Conservation (phyloP, 192 early-diverging fungal genomes). For the Oehlia diaphana region DNA sequence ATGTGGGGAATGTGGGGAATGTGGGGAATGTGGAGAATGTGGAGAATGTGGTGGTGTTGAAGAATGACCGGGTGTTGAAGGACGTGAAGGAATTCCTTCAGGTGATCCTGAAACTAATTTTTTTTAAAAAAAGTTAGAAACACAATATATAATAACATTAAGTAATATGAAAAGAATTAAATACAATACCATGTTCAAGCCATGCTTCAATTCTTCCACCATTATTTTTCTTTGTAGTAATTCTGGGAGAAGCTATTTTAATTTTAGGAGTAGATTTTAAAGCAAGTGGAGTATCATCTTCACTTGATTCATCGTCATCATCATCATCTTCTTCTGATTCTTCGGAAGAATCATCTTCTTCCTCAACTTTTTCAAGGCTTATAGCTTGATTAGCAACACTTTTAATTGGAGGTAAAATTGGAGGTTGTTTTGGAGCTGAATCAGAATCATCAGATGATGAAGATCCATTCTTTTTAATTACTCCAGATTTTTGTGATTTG, state of each 20-base stretch:
- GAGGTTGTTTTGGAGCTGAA: not conserved
- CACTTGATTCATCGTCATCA: conserved; percentile 18
- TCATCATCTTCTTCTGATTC: conserved; percentile 29
- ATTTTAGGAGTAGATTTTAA: conserved; percentile 12
- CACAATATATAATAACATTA: not conserved
- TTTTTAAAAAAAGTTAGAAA: not conserved
- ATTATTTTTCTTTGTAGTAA: not conserved
- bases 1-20: not conserved
- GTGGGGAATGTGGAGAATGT: not conserved
- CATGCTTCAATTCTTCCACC: conserved; percentile 4
- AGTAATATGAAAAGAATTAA: not conserved
- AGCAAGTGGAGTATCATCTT: conserved; percentile 19
- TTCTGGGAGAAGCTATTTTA: conserved; percentile 3
- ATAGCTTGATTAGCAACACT: not conserved
- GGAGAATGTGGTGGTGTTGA: not conserved
- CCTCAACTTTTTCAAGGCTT: conserved; percentile 2
- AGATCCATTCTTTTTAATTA: not conserved
- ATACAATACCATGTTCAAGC: conserved; percentile 9
- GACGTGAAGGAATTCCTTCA: not conserved
- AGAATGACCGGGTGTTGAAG: not conserved
- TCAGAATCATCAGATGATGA: not conserved
- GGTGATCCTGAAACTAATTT: not conserved
- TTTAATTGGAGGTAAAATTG: not conserved
- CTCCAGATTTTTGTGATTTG: not conserved
- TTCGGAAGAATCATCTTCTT: conserved; percentile 24